These are phyloP conservation scores for Niveomyces coronatus DNA, from an alignment of 2,329 filamentous ascomycete species.

Conservation along the genomic window DNA sequence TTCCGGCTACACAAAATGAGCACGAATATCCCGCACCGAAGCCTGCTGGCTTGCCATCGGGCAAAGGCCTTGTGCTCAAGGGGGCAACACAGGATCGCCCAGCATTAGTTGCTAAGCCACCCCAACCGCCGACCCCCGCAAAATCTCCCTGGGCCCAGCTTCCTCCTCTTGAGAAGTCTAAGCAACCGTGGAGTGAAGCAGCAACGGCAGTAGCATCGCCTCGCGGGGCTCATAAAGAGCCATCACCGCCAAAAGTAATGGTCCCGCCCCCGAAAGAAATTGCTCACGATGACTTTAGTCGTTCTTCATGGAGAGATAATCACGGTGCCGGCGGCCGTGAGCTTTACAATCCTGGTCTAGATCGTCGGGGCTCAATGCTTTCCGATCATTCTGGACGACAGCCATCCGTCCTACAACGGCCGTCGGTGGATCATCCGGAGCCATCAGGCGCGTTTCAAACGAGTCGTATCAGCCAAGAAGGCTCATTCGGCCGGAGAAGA, in stretches of 20 bases:
- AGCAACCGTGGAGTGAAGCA: constrained; percentile 55
- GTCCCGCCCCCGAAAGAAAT: constrained; percentile 62
- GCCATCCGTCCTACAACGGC: constrained; percentile 69
- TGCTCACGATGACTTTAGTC: constrained; percentile 85
- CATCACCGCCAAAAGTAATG: constrained; percentile 43
- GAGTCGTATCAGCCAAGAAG: constrained; percentile 55
- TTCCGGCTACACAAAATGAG: constrained; percentile 11
- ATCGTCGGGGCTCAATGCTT: constrained; percentile 61
- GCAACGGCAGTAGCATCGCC: constrained; percentile 29
- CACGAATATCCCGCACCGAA: constrained; percentile 24
- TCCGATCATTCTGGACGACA: constrained; percentile 59
- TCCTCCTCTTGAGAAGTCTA: constrained; percentile 73
- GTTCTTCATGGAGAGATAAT: constrained; percentile 70
- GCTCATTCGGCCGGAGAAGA: constrained; percentile 62
- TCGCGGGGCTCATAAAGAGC: constrained; percentile 45
- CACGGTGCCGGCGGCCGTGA: constrained; percentile 55
- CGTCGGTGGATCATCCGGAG: constrained; percentile 58
- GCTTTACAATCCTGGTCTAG: constrained; percentile 78
- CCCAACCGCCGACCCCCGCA: constrained; percentile 54
- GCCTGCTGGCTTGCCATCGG: constrained; percentile 37
- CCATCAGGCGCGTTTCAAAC: constrained; percentile 83
- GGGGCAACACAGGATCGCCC: constrained; percentile 57
- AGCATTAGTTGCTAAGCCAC: constrained; percentile 62
- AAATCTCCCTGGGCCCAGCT: constrained; percentile 90
- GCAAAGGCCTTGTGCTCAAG: constrained; percentile 56